A percentile compares a stretch with the other conserved stretches of the same genome.
phyloP scores from a whole-genome alignment of 2,329 filamentous ascomycete genomes.

The Trichophyton equinum region DNA sequence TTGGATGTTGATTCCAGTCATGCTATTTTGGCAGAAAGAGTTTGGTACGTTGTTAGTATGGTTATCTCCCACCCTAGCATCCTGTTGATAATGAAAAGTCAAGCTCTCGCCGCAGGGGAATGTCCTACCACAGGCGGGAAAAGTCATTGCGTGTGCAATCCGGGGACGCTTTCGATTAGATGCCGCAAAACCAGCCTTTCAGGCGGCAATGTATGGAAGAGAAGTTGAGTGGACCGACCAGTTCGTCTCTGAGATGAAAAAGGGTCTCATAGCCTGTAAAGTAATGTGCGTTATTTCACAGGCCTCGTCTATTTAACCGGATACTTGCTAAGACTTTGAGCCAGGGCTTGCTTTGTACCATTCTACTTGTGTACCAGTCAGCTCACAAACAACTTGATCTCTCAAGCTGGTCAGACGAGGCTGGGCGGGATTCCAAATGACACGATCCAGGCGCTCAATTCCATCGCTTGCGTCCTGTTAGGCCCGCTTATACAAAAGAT shows the following conservation, averaged over 20 bases:
- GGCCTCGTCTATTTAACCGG: neutral
- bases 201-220: conserved; percentile 51
- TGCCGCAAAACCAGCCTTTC: conserved; percentile 30
- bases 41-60: conserved; percentile 6
- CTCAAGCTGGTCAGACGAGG: conserved; percentile 46
- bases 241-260: conserved; percentile 12
- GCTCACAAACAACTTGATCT: conserved; percentile 29
- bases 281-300: conserved; percentile 8
- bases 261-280: conserved; percentile 9
- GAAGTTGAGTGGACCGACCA: conserved; percentile 10
- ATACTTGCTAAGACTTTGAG: neutral
- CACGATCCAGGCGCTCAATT: conserved; percentile 47
- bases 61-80: neutral
- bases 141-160: conserved; percentile 6
- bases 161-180: conserved; percentile 10
- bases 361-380: conserved; percentile 20
- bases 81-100: neutral
- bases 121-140: conserved; percentile 8
- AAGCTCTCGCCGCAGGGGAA: conserved; percentile 9
- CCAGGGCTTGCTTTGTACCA: conserved; percentile 17
- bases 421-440: conserved; percentile 46
- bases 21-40: conserved; percentile 6
- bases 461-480: conserved; percentile 46
- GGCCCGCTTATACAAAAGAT: conserved; percentile 37
- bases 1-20: conserved; percentile 9